Evolutionary conservation across 345 rosid species (phyloP), one percentile per base, ranked within the genome.

Genomic region (Dipteronia dyeriana): DNA sequence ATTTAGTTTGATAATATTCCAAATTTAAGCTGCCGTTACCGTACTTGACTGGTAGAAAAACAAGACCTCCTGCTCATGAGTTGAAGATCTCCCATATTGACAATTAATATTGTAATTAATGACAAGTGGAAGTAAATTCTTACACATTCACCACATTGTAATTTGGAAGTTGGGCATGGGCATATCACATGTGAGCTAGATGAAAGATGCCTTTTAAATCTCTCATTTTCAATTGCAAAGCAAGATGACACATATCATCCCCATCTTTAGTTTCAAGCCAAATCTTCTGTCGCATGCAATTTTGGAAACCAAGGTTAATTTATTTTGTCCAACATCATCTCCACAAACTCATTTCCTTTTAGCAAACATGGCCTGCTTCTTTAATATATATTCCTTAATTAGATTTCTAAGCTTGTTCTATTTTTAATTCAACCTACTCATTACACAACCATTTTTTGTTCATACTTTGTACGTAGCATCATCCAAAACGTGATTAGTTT

Each of bases 251-350:
- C 70, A 38, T 72, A 22, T 29, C 45, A 41, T 41, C 45, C 4
- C 73, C 73, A 11, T 17, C 67, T 70, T 64, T 70, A 64, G 76
- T 70, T 78, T 57, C 51, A 31, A 19, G 66, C 74, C 84, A 76
- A 64, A 73, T 59, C 73, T 73, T 16, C 3, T 76, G 83, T 79
- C 84, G 60, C 75, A 41, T 70, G 61, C 82, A 68, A 43, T n/a
- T 41, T 14, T 54, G 78, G 82, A 9, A 45, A 22, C 9, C 22
- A 19, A 22, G 20, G 34, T 75, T 29, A 70, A 57, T 57, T 22
- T 23, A 49, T 31, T 22, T 74, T 9, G 13, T 16, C 43, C 17
- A 53, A 4, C 11, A 59, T 20, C 63, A 63, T 22, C 45, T 23
- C 68, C 31, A 4, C 45, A 66, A 68, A 38, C 25, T 17, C 71